Evolutionary conservation across 1,284 basidiomycete species (phyloP), one percentile per base, ranked within the genome.

Genomic region (Cutaneotrichosporon daszewskae): DNA sequence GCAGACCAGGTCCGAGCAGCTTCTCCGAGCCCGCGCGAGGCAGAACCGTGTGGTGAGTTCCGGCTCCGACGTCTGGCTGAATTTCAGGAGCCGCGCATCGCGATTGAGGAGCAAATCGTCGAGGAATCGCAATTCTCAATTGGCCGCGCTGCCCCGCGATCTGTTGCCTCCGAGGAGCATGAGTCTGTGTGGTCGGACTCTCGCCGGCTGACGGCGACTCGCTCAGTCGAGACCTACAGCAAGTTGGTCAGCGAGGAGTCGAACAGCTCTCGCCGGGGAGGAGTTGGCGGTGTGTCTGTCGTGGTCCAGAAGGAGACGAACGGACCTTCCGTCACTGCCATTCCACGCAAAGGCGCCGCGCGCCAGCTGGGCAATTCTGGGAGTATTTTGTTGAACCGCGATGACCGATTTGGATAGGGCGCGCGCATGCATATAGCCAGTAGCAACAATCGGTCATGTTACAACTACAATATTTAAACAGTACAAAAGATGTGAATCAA

Each of bases 181-280:
- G n/a, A n/a, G n/a, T n/a, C n/a, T n/a, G n/a, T n/a, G n/a, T n/a
- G n/a, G n/a, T n/a, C n/a, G n/a, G n/a, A n/a, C n/a, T n/a, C n/a
- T n/a, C n/a, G 37, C n/a, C 16, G 9, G 19, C 26, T 12, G 4
- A 20, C 19, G 18, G 4, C 18, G 19, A 28, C 3, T 14, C 18
- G 26, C 14, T 31, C 28, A 6, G 7, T 31, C 14, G 28, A 31
- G 13, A 31, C 8, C 13, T 31, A 31, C 22, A 37, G 11, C 12
- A 37, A 51, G 24, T 62, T 49, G 37, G 41, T 68, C 22, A 40
- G 40, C 29, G 59, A 59, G 4, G 60, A 66, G 48, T 55, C 58
- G 2, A 45, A 48, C 27, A 51, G 45, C 8, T 60, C 47, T 9
- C 50, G 59, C 10, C 54, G 62, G 3, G 58, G 47, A 9, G 44